phyloP scores from a whole-genome alignment of 768 basidiomycete genomes.

The Clitopilus hobsonii region DNA sequence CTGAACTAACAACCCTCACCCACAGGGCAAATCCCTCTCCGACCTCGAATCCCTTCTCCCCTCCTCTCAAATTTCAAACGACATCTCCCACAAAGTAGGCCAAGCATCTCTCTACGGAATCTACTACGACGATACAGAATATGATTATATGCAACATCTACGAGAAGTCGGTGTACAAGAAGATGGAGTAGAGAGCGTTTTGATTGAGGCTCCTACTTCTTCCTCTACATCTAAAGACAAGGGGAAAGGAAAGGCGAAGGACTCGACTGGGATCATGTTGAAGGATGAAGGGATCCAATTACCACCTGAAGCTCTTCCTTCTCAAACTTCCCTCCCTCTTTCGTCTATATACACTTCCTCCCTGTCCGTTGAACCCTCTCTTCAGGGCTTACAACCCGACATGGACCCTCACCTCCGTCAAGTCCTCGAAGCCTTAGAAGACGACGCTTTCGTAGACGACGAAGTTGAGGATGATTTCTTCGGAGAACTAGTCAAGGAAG shows the following conservation, averaged over 20 bases:
- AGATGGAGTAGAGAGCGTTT: slow-evolving; percentile 75
- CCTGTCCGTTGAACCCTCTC: slow-evolving; percentile 74
- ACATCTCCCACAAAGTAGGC: slow-evolving; percentile 58
- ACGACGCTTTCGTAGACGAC: slow-evolving; percentile 90
- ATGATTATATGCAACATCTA: slow-evolving; percentile 98
- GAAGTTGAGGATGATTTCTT: slow-evolving; percentile 75
- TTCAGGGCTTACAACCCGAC: slow-evolving; percentile 88
- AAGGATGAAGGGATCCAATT: slow-evolving; percentile 41
- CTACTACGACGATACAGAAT: slow-evolving; percentile 92
- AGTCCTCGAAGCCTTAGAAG: slow-evolving; percentile 89
- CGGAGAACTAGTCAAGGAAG: slow-evolving; percentile 61
- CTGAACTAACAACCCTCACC: slow-evolving; percentile 9
- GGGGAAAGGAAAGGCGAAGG: slow-evolving; percentile 24
- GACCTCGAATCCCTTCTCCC: slow-evolving; percentile 66
- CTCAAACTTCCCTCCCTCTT: slow-evolving; percentile 65
- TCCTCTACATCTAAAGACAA: slow-evolving; percentile 23
- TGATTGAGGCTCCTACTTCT: slow-evolving; percentile 68
- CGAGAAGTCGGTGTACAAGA: slow-evolving; percentile 72
- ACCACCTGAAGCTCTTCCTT: slow-evolving; percentile 70
- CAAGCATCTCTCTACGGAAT: slow-evolving; percentile 89
- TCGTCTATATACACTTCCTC: slow-evolving; percentile 60
- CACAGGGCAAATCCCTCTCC: slow-evolving; percentile 73
- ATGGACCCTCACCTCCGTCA: slow-evolving; percentile 96
- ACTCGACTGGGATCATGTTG: slow-evolving; percentile 21
- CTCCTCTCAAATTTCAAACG: slow-evolving; percentile 42